phyloP scores from a whole-genome alignment of 2,329 filamentous ascomycete species.

The Fusarium sp. region DNA sequence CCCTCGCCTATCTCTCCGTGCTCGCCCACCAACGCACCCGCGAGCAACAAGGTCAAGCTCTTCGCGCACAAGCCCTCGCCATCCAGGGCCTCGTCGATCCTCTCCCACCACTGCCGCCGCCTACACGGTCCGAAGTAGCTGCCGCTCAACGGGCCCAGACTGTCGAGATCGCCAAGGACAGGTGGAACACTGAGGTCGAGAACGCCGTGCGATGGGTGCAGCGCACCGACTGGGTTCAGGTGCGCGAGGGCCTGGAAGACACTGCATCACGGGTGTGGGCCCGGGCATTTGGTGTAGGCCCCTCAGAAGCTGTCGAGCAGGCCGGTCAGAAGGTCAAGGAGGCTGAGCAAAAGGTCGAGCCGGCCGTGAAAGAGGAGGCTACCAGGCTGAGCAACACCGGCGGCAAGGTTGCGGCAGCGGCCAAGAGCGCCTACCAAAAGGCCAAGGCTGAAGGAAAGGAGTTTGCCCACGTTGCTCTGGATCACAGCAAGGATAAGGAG shows the following conservation, averaged over 20 bases:
- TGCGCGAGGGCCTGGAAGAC: slow-evolving; percentile 68
- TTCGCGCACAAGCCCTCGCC: slow-evolving; percentile 67
- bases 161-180: slow-evolving; percentile 76
- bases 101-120: slow-evolving; percentile 58
- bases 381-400: slow-evolving; percentile 38
- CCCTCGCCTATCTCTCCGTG: slow-evolving; percentile 76
- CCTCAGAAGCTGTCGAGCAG: slow-evolving; percentile 46
- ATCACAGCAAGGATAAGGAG: slow-evolving; percentile 51
- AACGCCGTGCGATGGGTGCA: slow-evolving; percentile 73
- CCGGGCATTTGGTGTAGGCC: slow-evolving; percentile 52
- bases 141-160: slow-evolving; percentile 65
- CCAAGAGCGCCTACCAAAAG: slow-evolving; percentile 51
- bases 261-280: slow-evolving; percentile 59
- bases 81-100: slow-evolving; percentile 65
- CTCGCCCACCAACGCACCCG: slow-evolving; percentile 77
- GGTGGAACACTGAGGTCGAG: slow-evolving; percentile 81
- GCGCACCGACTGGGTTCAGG: slow-evolving; percentile 71
- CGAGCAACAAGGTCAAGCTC: slow-evolving; percentile 64
- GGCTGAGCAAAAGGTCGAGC: slow-evolving; percentile 49
- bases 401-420: slow-evolving; percentile 48
- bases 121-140: slow-evolving; percentile 62
- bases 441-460: slow-evolving; percentile 46
- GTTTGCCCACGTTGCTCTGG: slow-evolving; percentile 32
- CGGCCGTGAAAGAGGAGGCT: slow-evolving; percentile 50
- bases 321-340: slow-evolving; percentile 47